Conservation (phyloP, 129 eudicot genomes). For the Flaveria trinervia region DNA sequence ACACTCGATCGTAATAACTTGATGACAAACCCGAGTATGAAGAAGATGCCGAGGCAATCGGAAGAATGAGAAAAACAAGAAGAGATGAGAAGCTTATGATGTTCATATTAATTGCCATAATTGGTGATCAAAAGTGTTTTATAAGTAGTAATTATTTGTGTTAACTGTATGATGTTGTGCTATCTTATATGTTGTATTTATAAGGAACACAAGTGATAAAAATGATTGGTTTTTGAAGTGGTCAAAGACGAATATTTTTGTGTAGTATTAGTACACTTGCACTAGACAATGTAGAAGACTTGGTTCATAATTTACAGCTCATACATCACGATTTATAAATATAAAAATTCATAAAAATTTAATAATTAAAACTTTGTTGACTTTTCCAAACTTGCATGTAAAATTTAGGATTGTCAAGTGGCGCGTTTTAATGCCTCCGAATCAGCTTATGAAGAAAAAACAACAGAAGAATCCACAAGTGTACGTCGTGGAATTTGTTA, state of each 20-base stretch:
- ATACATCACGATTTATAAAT: background rate
- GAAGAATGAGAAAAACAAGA: conserved; percentile 3
- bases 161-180: background rate
- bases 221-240: conserved; percentile 7
- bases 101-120: conserved; percentile 20
- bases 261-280: background rate
- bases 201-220: background rate
- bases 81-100: conserved; percentile 10
- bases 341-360: background rate
- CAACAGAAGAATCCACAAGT: background rate
- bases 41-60: background rate
- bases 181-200: conserved; percentile 15
- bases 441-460: background rate
- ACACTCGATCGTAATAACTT: conserved; percentile 36
- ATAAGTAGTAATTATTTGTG: background rate
- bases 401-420: background rate
- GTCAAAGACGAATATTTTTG: background rate
- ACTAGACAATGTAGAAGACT: conserved; percentile 8
- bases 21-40: conserved; percentile 30
- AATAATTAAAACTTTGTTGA: background rate
- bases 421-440: background rate
- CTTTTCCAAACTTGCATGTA: no score
- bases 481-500: no score
- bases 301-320: conserved; percentile 6
- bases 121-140: background rate